Evolutionary conservation across 2,329 filamentous ascomycete species (phyloP), one percentile per base, ranked within the genome.

Genomic region (Lachnellula hyalina): DNA sequence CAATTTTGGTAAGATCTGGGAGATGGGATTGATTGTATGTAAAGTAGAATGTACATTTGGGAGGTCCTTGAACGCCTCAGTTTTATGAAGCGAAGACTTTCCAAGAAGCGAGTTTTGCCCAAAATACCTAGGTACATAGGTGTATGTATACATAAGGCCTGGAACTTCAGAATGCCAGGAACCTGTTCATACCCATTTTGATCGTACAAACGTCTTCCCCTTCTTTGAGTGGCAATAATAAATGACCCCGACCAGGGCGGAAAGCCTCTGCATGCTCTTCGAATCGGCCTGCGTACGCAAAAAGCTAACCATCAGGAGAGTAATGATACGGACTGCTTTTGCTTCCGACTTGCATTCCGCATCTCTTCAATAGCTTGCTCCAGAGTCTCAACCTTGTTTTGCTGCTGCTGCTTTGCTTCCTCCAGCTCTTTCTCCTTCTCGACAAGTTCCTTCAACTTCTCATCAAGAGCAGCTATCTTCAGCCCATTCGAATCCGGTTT

Each of bases 401-500:
- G 58, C 34, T 64, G 63, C 45, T 63, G 75, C 51, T 66, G 65
- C 42, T 71, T 66, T 14, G 75, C 76, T 49, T 79, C 74, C 69
- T 86, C 83, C 45, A 86, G 67, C 50, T 74, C 69, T 47, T 77
- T 70, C 47, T 83, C 76, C 34, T 79, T 76, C 34, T 54, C 45
- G 36, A 70, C 65, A 25, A 78, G 77, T 47, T 79, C 75, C 67
- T 85, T 82, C 49, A 86, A 69, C 56, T 75, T 77, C 49, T 77
- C 70, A 38, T 84, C 74, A 25, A 82, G 69, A 57, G 75, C 76
- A 57, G 75, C 75, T 9, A 82, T 71, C 59, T 80, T 80, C 57
- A 76, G 77, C 44, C 74, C 71, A 63, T 81, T 83, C 52, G 72
- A 61, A 62, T 86, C 83, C 8, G 83, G 82, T 68, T 86, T 86